Evolutionary conservation across 2,329 filamentous ascomycete species (phyloP).

Genomic region (Neoascochyta sp.): DNA sequence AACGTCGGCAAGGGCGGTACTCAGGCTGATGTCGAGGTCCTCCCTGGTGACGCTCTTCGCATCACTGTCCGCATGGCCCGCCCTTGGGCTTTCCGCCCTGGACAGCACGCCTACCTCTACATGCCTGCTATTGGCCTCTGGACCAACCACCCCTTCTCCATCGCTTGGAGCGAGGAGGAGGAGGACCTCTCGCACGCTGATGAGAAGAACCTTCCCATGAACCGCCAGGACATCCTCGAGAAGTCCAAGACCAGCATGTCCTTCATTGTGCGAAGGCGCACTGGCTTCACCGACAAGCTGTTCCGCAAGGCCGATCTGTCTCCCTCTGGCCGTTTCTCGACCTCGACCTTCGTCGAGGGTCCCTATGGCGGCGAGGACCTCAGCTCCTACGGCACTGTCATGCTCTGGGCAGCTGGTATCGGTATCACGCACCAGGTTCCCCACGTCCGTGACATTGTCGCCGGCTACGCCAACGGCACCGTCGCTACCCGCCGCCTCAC

Average conservation of each 20-base stretch:
- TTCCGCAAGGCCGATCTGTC: constrained; percentile 63
- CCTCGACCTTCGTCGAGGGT: constrained; percentile 78
- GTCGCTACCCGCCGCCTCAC: constrained; percentile 78
- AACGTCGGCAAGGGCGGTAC: constrained; percentile 66
- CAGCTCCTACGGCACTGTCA: constrained; percentile 84
- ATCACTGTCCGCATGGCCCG: constrained; percentile 71
- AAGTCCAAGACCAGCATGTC: constrained; percentile 60
- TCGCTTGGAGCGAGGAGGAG: constrained; percentile 71
- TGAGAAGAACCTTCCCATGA: constrained; percentile 49
- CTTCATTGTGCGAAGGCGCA: constrained; percentile 82
- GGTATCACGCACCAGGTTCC: constrained; percentile 95
- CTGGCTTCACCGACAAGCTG: constrained; percentile 80
- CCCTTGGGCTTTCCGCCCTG: constrained; percentile 71
- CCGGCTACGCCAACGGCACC: constrained; percentile 60
- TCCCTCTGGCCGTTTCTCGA: constrained; percentile 53
- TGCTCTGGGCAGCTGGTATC: constrained; percentile 88
- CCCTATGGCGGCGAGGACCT: constrained; percentile 82
- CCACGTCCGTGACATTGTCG: constrained; percentile 67
- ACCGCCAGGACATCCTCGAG: constrained; percentile 50
- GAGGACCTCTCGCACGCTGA: constrained; percentile 35
- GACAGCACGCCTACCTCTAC: constrained; percentile 77
- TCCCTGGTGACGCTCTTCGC: constrained; percentile 71
- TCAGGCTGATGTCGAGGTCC: constrained; percentile 66
- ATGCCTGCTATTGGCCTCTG: constrained; percentile 67
- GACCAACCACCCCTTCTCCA: constrained; percentile 76